These are phyloP conservation scores for Blastobotrys indianensis DNA, from an alignment of 1,139 yeast species.

Conservation along the genomic window DNA sequence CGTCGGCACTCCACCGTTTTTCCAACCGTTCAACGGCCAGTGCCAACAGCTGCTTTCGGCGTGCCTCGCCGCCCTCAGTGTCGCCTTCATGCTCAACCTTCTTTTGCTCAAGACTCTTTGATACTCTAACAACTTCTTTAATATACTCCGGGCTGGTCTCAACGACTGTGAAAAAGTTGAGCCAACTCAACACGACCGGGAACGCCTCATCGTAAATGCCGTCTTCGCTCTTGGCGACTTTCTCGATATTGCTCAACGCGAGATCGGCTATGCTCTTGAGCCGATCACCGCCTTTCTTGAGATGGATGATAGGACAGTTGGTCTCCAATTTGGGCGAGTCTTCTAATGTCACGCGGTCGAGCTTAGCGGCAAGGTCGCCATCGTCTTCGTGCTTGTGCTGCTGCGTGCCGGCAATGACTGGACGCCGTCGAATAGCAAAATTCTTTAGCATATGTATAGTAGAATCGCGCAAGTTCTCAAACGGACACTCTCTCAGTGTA, in stretches of 20 bases:
- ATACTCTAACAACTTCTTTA: neutral
- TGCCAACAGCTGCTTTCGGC: neutral
- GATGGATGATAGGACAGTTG: conserved; percentile 1
- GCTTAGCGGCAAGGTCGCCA: conserved; percentile 4
- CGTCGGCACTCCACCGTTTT: neutral
- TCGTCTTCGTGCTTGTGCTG: neutral
- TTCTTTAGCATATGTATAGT: conserved; percentile 65
- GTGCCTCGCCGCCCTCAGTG: neutral
- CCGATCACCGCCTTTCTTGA: conserved; percentile 26
- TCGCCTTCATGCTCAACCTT: neutral
- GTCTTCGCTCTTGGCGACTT: conserved; percentile 10
- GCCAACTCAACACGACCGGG: conserved; percentile 46
- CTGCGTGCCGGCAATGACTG: neutral
- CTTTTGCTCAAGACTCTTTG: neutral
- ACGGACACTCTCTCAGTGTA: conserved; percentile 65
- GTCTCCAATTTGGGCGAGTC: conserved; percentile 21
- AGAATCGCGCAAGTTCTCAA: conserved; percentile 50
- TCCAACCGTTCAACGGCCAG: conserved; percentile 1
- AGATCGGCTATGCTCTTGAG: conserved; percentile 39
- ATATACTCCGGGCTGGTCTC: conserved; percentile 25
- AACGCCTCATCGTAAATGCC: conserved; percentile 30
- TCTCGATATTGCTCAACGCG: conserved; percentile 30
- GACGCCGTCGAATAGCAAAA: conserved; percentile 29
- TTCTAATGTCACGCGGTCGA: neutral
- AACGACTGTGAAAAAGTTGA: conserved; percentile 49